Evolutionary conservation across 352 stramenopile genomes (phyloP).

Genomic region (Phytophthora chlamydospora): DNA sequence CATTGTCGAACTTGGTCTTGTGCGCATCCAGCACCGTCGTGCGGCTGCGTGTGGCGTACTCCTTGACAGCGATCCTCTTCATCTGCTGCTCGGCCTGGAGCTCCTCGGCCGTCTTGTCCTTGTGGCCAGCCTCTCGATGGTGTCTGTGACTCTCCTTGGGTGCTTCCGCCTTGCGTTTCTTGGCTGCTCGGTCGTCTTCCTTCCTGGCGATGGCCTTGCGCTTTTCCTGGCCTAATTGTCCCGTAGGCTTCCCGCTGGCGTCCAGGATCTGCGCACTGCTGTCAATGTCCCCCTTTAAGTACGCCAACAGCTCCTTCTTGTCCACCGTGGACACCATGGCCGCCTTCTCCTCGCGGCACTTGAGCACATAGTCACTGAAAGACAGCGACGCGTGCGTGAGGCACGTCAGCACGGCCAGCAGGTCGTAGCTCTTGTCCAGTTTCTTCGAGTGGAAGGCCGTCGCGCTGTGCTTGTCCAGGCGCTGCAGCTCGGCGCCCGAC

Average conservation of each 20-base stretch:
- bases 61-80: conserved; percentile 72
- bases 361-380: conserved; percentile 88
- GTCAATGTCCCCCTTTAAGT: conserved; percentile 86
- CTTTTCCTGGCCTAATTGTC: conserved; percentile 21
- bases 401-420: conserved; percentile 82
- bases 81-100: conserved; percentile 48
- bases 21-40: conserved; percentile 78
- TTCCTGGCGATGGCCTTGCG: not conserved
- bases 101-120: conserved; percentile 44
- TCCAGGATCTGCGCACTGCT: conserved; percentile 72
- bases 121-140: conserved; percentile 23
- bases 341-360: conserved; percentile 78
- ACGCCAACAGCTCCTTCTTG: conserved; percentile 89
- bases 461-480: conserved; percentile 65
- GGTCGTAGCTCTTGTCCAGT: conserved; percentile 83
- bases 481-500: conserved; percentile 48
- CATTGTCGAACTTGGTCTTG: conserved; percentile 86
- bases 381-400: conserved; percentile 72
- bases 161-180: conserved; percentile 53
- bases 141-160: conserved; percentile 22
- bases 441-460: conserved; percentile 88
- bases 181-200: conserved; percentile 36
- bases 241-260: conserved; percentile 18
- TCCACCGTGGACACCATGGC: conserved; percentile 87
- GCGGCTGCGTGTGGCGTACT: conserved; percentile 66